phyloP scores from a whole-genome alignment of 495 filamentous ascomycete species.

The Podospora anserina region DNA sequence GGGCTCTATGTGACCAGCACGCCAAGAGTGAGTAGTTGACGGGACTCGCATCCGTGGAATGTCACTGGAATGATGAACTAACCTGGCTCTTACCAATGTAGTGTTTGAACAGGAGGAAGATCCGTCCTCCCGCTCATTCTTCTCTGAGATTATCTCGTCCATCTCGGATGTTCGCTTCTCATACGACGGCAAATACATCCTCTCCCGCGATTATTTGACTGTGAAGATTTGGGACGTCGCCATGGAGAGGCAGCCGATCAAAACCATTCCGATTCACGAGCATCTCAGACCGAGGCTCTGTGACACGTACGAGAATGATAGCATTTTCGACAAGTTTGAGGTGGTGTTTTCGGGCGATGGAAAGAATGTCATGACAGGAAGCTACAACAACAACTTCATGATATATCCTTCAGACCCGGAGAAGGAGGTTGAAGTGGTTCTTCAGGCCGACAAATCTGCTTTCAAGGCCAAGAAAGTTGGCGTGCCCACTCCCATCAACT shows the following conservation, averaged over 20 bases:
- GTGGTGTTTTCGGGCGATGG: constrained; percentile 98
- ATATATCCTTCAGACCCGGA: constrained; percentile 96
- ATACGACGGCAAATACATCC: constrained; percentile 91
- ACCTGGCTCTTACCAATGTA: constrained; percentile 33
- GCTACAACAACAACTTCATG: constrained; percentile 99
- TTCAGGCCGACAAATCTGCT: constrained; percentile 97
- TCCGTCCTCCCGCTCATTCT: constrained; percentile 97
- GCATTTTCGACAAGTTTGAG: constrained; percentile 99
- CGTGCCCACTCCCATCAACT: constrained; percentile 94
- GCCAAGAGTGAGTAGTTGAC: constrained; percentile 69
- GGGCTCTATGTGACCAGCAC: constrained; percentile 92
- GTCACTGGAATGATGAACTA: not conserved
- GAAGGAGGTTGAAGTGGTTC: constrained; percentile 93
- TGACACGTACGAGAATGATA: constrained; percentile 98
- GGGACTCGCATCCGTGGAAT: not conserved
- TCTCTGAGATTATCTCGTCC: constrained; percentile 98
- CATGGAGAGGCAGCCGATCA: constrained; percentile 94
- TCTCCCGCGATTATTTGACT: constrained; percentile 95
- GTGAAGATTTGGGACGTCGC: constrained; percentile 99
- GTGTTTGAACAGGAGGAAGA: constrained; percentile 99
- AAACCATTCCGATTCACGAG: constrained; percentile 98
- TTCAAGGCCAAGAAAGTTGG: constrained; percentile 99
- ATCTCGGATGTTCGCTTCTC: constrained; percentile 99
- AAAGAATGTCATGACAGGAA: constrained; percentile 98
- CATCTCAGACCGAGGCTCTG: constrained; percentile 91